Base-by-base conservation (phyloP, 148 eudicot species). In the Rheum nobile region DNA sequence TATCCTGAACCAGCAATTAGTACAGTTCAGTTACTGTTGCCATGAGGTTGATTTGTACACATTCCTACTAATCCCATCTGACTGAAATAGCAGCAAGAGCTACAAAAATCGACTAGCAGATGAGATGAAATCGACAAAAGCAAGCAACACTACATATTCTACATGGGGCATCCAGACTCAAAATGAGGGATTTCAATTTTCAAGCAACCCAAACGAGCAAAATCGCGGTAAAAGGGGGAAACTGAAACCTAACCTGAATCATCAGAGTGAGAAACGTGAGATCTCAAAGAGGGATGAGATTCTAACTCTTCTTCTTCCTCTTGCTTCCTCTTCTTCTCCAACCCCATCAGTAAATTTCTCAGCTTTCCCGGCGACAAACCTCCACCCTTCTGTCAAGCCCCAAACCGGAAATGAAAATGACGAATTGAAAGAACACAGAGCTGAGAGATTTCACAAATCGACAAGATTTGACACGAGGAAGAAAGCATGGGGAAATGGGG, bases 231-330 rank as follows among this genome's bases (percentile, higher is more conserved):
- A 35, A 41, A 41, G 42, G 43, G 24, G 1, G 44, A 11, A 69
- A 69, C 22, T 10, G 29, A 69, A 42, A 71, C n/a, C 48, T 39
- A n/a, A 71, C 73, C 73, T 38, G 46, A 41, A 13, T 38, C 73
- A 41, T 71, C 73, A 41, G 14, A 22, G 31, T 41, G 48, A 71
- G 73, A 71, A 41, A 8, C 22, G 31, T 41, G 48, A 71, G 73
- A 71, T 71, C 73, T 71, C 73, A 71, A 41, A 41, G 46, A 71
- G 32, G 73, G 41, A 39, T 43, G 73, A 0, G 47, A 71, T 21
- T 71, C 73, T 13, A 71, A 21, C 29, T 71, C 73, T 8, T 71
- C 73, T 71, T 71, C 73, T 39, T 71, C 73, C 21, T 71, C 73
- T 38, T 71, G 48, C 14, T 71, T 71, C 73, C 73, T 29, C 50